phyloP scores from a whole-genome alignment of 2,329 filamentous ascomycete genomes.

The Akanthomyces lecanii region DNA sequence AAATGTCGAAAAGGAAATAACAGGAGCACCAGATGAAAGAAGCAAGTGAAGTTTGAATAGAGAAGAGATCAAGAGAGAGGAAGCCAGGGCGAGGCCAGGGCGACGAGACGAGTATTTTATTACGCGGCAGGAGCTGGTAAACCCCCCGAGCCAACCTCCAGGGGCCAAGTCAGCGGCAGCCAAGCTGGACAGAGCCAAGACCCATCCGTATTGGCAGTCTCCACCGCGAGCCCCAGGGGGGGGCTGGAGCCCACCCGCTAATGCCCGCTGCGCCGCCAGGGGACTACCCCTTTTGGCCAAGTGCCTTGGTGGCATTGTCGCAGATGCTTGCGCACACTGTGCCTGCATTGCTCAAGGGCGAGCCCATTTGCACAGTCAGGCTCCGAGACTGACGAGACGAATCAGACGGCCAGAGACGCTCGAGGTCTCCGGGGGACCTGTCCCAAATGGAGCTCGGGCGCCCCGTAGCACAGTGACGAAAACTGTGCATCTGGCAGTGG shows the following conservation, averaged over 20 bases:
- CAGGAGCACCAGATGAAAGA: background rate
- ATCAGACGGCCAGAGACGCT: background rate
- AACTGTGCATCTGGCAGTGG: background rate
- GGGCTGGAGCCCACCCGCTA: background rate
- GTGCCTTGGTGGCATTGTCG: background rate
- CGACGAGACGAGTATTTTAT: constrained; percentile 18
- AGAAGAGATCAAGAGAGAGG: constrained; percentile 4
- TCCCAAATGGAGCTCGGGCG: background rate
- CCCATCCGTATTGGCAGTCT: constrained; percentile 1
- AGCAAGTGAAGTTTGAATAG: background rate
- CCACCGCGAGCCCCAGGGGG: background rate
- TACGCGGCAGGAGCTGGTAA: constrained; percentile 6
- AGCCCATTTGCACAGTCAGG: background rate
- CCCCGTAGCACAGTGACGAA: background rate
- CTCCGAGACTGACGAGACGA: background rate
- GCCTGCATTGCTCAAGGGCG: background rate
- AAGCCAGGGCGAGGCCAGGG: background rate
- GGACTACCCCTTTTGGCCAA: background rate
- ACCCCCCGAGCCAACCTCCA: background rate
- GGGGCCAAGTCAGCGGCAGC: background rate
- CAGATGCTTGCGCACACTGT: background rate
- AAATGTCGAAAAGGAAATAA: constrained; percentile 12
- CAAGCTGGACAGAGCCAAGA: background rate
- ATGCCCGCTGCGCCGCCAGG: background rate
- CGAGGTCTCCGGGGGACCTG: background rate